Base-by-base conservation (phyloP, 2,329 filamentous ascomycete genomes). In the Apiospora marii region DNA sequence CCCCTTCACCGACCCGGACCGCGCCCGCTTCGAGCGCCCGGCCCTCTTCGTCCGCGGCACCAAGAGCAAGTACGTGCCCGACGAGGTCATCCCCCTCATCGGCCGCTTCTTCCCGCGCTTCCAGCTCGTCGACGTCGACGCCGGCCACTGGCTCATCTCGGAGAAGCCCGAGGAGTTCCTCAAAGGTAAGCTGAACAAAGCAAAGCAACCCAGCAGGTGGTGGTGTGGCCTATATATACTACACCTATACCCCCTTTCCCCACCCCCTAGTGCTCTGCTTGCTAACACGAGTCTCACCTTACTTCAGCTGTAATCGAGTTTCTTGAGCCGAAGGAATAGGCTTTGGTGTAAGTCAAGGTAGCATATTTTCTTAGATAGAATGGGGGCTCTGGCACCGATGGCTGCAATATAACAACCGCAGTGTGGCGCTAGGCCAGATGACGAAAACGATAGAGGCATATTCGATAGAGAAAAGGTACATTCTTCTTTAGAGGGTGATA, bases 91-190 rank as follows among this genome's bases (percentile, higher is more conserved):
- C 68, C 93, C 94, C n/a, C 84, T 92, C 24, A 92, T 96, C 76
- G 93, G 94, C 3, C 87, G 90, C 74, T 96, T 97, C 83, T 97
- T 97, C 79, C 94, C 94, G 14, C 86, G 87, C 34, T 97, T 96
- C 79, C 84, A 90, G 80, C 79, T 96, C 43, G 89, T 87, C 68
- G 92, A 96, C 82, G 84, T 97, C 44, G 92, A 96, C 49, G 89
- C 92, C 12, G 94, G 94, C 0, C 94, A 97, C 81, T 97, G 94
- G 94, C 85, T 97, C 6, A 95, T 96, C 74, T 94, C 93, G n/a
- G 94, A 97, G 85, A 92, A 94, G 77, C 94, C 94, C 0, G 91
- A 94, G 79, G 91, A 87, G 13, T 97, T 97, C 76, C 90, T 92
- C 79, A 85, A 89, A 86, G 92, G 93, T 94, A 80, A 81, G 88